Evolutionary conservation across 2,329 filamentous ascomycete genomes (phyloP), one percentile per base, ranked within the genome.

Genomic region (Diaporthe citriasiana): DNA sequence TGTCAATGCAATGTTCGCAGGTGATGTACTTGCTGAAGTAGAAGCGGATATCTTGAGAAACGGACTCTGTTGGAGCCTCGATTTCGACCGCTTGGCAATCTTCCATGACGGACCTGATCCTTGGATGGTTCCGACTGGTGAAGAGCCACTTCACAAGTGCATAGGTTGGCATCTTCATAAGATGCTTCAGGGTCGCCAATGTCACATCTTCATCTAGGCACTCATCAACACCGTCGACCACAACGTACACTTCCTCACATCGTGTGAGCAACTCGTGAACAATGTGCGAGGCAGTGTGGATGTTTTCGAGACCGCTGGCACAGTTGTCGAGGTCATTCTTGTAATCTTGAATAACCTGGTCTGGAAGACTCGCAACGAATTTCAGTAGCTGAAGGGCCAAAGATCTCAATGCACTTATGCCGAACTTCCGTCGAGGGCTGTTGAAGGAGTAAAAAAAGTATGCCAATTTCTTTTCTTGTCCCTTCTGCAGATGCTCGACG

Each of bases 401-500:
- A 27, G 56, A 60, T n/a, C 56, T 35, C 35, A 60, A 17, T 3
- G 35, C 56, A 19, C 56, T 60, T 19, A 60, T 60, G 3, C 35
- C 56, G 8, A 42, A 27, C 9, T 60, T 60, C 25, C 56, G 38
- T 12, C 19, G 56, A 10, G 56, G 56, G n/a, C 56, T 60, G 30
- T 60, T 60, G n/a, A 60, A 60, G 7, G 56, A 60, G 56, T 60
- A 60, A 38, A 60, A 60, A n/a, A 60, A 60, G 15, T 12, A 60
- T 8, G 15, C 56, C 38, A 60, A 35, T 19, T 42, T 60, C 15
- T 60, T 60, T 13, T 42, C 56, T 12, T n/a, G 35, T 12, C n/a
- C n/a, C n/a, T 27, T 60, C n/a, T 27, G 9, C 15, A 60, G 38
- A 27, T 42, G 3, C 0, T 60, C 38, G 15, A 60, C 17, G 8